Base-by-base conservation (phyloP, 768 basidiomycete species). In the Baorangia bicolor region DNA sequence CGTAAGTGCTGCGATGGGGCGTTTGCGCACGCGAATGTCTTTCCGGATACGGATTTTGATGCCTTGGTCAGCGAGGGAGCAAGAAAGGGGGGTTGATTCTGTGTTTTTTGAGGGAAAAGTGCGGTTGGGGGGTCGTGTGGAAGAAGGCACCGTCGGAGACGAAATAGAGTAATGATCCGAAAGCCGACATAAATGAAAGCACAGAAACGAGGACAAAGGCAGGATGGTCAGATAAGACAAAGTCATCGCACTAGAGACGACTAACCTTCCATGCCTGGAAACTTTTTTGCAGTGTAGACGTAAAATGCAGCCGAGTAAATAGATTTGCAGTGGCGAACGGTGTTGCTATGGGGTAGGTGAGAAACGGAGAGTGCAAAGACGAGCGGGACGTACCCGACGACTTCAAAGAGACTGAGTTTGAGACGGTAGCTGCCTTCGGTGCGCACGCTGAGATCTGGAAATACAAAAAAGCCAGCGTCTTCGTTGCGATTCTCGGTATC, bases 211-310 rank as follows among this genome's bases (percentile, higher is more conserved):
- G 47, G 56, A 57, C 46, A 44, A 61, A 16, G 46, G 44, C 14
- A 51, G 43, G 50, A 10, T 25, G 43, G 46, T 66, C 45, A 66
- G 64, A 67, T 61, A 67, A 66, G 64, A 61, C 62, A 54, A 49
- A 33, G 27, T 12, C 4, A n/a, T 20, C 21, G 30, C 7, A 23
- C 21, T 8, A 14, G 37, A 43, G 27, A 38, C 28, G 11, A 73
- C 84, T 25, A 60, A 91, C 93, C 88, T 79, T 93, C 91, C 91
- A 95, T 95, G 25, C 94, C 94, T 0, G 94, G 94, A 68, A 96
- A 97, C 73, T 94, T 94, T 80, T 97, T 97, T 16, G 93, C 92
- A 0, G 94, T 94, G 70, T 94, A 97, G 12, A 97, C 95, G 59
- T 94, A 93, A 73, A 98, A 98, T 0, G 90, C 84, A 1, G 86